Conservation (phyloP, 352 stramenopile species). For the Globisporangium uncinulatum region DNA sequence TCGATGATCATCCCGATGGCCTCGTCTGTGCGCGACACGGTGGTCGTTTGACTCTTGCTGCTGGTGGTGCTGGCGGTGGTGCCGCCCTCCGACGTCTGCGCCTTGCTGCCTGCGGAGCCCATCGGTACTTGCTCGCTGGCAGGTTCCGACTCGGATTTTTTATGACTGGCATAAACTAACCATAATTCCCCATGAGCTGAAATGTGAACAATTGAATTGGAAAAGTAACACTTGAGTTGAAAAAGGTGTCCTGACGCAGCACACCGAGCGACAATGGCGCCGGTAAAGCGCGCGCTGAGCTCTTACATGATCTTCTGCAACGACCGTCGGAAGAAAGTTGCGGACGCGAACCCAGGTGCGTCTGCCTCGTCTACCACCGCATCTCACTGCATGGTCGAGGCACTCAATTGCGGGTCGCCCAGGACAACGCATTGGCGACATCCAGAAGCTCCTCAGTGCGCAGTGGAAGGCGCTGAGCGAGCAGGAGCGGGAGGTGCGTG, state of each 20-base stretch:
- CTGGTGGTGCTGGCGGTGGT: not conserved
- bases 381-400: not conserved
- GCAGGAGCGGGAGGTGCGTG: conserved; percentile 73
- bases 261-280: conserved; percentile 23
- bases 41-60: conserved; percentile 14
- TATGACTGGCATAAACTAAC: not conserved
- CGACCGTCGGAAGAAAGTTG: conserved; percentile 64
- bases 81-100: conserved; percentile 11
- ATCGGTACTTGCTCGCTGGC: conserved; percentile 15
- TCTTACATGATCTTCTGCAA: conserved; percentile 85
- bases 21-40: conserved; percentile 36
- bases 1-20: conserved; percentile 72
- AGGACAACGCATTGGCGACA: conserved; percentile 55
- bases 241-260: no score
- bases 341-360: conserved; percentile 48
- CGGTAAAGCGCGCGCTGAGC: conserved; percentile 82
- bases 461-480: conserved; percentile 85
- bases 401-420: not conserved
- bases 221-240: not conserved
- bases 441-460: conserved; percentile 88
- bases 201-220: not conserved
- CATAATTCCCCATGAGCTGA: not conserved
- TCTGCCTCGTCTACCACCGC: not conserved
- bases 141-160: not conserved
- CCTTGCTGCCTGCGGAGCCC: conserved; percentile 59